Base-by-base conservation (phyloP, 179 eudicot genomes). In the Silene coronaria region DNA sequence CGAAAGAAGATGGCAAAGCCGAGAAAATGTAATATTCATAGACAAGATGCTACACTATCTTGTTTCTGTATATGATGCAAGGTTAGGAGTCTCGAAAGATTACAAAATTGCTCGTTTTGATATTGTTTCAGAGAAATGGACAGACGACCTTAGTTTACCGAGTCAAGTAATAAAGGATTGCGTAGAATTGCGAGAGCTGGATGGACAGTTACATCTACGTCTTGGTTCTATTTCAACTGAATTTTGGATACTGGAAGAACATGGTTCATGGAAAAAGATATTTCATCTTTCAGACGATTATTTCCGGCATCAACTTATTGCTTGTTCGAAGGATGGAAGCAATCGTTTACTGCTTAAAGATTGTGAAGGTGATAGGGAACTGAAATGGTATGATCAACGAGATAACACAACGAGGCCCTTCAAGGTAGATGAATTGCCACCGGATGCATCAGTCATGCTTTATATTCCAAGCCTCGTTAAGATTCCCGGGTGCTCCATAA, bases 201-300 rank as follows among this genome's bases (percentile, higher is more conserved):
- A 48, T 48, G 55, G 55, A 14, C n/a, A 0, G 55, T 48, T 48
- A 48, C 6, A 34, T 9, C 9, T 48, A 48, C 14, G 5, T 1
- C 5, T 0, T 48, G n/a, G n/a, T 13, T 0, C 0, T 9, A 1
- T 0, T 12, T 13, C 17, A 16, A 48, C 4, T 0, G 55, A n/a
- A 48, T 0, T 48, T 13, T 48, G 55, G 55, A 48, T 48, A 0
- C 13, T 48, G 55, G n/a, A 48, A 3, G 55, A 48, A 48, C n/a
- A 48, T 16, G 55, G 55, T 12, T 13, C 55, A 48, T 48, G 55
- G 55, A 48, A 48, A n/a, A 48, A 48, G 55, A 48, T 48, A n/a
- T 48, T 48, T 48, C 55, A 0, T 1, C 17, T 48, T 12, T n/a
- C 55, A 12, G 0, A 48, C 10, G 1, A 14, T n/a, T n/a, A 2